Evolutionary conservation across 164 flowering plant genomes (phyloP).

Genomic region (Macadamia tetraphylla): DNA sequence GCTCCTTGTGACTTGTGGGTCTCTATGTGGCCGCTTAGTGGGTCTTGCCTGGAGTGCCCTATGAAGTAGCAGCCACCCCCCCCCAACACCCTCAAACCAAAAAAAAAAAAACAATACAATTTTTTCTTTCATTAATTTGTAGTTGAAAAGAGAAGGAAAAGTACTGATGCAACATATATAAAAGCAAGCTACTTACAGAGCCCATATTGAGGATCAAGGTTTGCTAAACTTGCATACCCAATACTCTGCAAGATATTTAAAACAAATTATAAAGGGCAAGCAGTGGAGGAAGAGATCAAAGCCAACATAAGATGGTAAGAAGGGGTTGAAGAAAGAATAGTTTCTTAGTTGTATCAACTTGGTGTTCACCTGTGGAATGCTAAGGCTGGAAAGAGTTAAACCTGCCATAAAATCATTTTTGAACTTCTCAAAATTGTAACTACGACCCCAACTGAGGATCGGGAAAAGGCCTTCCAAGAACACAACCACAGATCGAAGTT

Average conservation of each 20-base stretch:
- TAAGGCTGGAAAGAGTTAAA: constrained; percentile 73
- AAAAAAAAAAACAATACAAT: too few relatives aligned
- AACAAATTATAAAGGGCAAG: not conserved
- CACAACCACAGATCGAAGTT: constrained; percentile 6
- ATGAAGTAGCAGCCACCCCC: too few relatives aligned
- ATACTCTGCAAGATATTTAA: constrained; percentile 53
- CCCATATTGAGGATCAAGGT: constrained; percentile 85
- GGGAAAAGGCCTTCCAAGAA: constrained; percentile 50
- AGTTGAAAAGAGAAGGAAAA: too few relatives aligned
- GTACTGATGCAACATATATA: too few relatives aligned
- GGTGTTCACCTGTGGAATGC: constrained; percentile 71
- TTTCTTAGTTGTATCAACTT: not conserved
- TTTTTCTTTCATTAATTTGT: too few relatives aligned
- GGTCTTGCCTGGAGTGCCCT: too few relatives aligned
- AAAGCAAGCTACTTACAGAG: constrained; percentile 53
- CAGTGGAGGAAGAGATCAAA: not conserved
- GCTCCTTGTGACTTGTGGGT: too few relatives aligned
- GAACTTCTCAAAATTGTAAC: constrained; percentile 41
- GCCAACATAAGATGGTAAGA: not conserved
- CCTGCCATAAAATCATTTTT: constrained; percentile 69
- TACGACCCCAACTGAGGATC: constrained; percentile 57
- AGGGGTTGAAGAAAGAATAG: not conserved
- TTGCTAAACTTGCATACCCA: constrained; percentile 81
- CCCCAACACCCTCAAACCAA: too few relatives aligned
- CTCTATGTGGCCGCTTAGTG: too few relatives aligned